Percentiles rank a stretch among this genome's conserved stretches.
Evolutionary conservation across 306 rosid species (phyloP).

Genomic region (Fragaria nilgerrensis): DNA sequence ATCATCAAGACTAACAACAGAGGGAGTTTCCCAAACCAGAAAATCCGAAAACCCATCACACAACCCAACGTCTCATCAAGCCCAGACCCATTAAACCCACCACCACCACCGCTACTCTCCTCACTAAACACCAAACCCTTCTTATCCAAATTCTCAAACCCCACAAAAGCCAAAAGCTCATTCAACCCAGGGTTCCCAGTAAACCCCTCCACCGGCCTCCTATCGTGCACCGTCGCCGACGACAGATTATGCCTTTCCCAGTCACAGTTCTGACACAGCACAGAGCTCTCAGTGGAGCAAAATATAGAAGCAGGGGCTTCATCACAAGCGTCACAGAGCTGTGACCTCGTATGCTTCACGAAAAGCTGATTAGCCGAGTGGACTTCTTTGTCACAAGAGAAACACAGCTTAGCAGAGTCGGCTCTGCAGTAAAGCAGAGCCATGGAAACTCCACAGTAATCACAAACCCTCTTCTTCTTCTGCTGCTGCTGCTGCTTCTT

Average conservation of each 20-base stretch:
- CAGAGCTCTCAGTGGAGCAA: conserved; percentile 70
- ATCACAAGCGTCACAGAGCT: conserved; percentile 69
- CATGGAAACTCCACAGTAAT: conserved; percentile 52
- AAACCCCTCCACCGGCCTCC: conserved; percentile 80
- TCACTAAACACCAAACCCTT: conserved; percentile 44
- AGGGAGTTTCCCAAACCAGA: conserved; percentile 68
- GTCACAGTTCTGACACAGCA: conserved; percentile 84
- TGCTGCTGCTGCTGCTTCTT: not conserved
- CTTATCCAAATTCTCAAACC: conserved; percentile 51
- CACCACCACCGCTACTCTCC: conserved; percentile 17
- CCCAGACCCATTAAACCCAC: conserved; percentile 33
- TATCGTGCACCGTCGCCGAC: conserved; percentile 40
- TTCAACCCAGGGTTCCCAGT: conserved; percentile 60
- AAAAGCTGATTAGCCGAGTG: conserved; percentile 82
- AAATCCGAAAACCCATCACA: conserved; percentile 45
- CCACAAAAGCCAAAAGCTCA: conserved; percentile 53
- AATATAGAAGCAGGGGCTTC: conserved; percentile 71
- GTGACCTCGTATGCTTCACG: conserved; percentile 71
- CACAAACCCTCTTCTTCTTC: conserved; percentile 38
- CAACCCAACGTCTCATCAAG: conserved; percentile 17
- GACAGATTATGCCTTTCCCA: conserved; percentile 66
- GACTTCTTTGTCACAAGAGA: conserved; percentile 76
- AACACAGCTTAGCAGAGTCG: conserved; percentile 85
- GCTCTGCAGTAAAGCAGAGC: conserved; percentile 84
- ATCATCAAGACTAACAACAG: conserved; percentile 63